Conservation (phyloP, 208 protist genomes). For the Trypanosomatidae sp. region DNA sequence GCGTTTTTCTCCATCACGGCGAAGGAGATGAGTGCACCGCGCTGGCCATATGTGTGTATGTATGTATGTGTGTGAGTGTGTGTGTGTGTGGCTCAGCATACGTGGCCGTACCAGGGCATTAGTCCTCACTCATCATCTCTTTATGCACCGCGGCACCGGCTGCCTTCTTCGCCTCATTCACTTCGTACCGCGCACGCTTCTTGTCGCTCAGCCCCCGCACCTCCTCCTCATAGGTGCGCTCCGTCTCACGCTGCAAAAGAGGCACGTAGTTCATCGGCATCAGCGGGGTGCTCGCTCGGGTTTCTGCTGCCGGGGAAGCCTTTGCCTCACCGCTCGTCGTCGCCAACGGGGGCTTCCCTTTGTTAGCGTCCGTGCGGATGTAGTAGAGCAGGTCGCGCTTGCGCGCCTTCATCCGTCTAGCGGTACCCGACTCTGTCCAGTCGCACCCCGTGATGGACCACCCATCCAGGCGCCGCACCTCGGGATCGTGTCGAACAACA, state of each 20-base stretch:
- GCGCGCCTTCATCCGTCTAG: slow-evolving; percentile 45
- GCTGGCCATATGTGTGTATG: too few relatives aligned
- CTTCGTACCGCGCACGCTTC: slow-evolving; percentile 74
- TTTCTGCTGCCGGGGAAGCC: too few relatives aligned
- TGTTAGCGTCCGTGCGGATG: slow-evolving; percentile 9
- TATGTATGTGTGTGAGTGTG: too few relatives aligned
- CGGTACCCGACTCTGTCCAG: slow-evolving; percentile 69
- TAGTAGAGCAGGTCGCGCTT: slow-evolving; percentile 45
- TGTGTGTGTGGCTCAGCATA: neutral
- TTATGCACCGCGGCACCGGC: slow-evolving; percentile 16
- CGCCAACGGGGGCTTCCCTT: neutral
- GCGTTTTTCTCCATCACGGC: neutral
- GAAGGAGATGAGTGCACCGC: neutral
- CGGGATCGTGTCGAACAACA: slow-evolving; percentile 9
- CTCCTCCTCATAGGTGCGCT: slow-evolving; percentile 81
- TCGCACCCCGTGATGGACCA: slow-evolving; percentile 78
- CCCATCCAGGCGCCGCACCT: slow-evolving; percentile 23
- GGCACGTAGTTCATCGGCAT: slow-evolving; percentile 42
- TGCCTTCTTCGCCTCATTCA: slow-evolving; percentile 74
- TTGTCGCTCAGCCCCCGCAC: slow-evolving; percentile 56
- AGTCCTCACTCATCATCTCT: neutral
- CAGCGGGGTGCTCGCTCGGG: neutral
- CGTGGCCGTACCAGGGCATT: neutral
- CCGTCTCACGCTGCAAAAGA: slow-evolving; percentile 69
- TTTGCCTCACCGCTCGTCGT: neutral